Percentiles rank a stretch among this genome's conserved stretches.
Conservation (phyloP, 495 filamentous ascomycete species). For the Neurospora sublineolata region DNA sequence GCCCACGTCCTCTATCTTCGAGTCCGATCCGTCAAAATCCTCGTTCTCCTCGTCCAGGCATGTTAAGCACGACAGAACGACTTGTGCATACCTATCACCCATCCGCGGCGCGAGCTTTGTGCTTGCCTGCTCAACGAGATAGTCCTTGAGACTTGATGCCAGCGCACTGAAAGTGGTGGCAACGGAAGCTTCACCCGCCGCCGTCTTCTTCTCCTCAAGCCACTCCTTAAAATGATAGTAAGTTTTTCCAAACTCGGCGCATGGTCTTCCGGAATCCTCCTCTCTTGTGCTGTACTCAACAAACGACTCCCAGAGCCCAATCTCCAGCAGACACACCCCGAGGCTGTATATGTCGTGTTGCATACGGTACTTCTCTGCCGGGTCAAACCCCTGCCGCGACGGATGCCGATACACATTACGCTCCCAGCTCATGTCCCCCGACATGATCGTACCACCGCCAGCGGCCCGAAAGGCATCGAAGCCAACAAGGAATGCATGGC, state of each 20-base stretch:
- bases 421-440: conserved; percentile 32
- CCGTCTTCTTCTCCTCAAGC: neutral
- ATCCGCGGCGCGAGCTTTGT: conserved; percentile 33
- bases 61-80: conserved; percentile 43
- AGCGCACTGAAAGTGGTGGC: neutral
- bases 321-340: conserved; percentile 48
- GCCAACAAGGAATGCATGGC: conserved; percentile 8
- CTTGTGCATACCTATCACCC: conserved; percentile 36
- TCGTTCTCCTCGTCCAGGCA: conserved; percentile 40
- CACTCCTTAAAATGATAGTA: neutral
- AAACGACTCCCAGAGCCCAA: conserved; percentile 46
- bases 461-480: neutral
- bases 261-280: neutral
- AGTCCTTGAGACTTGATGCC: conserved; percentile 16
- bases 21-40: conserved; percentile 36
- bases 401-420: conserved; percentile 47
- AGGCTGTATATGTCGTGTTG: conserved; percentile 56
- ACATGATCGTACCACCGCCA: neutral
- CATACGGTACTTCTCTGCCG: conserved; percentile 35
- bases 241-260: neutral
- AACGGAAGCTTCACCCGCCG: neutral
- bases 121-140: conserved; percentile 29
- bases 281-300: conserved; percentile 9
- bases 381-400: conserved; percentile 29
- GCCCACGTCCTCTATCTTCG: conserved; percentile 40